A percentile compares a stretch with the other conserved stretches of the same genome.
These are phyloP conservation scores for Boehmeria nivea DNA, from an alignment of 306 rosid species.

Conservation along the genomic window DNA sequence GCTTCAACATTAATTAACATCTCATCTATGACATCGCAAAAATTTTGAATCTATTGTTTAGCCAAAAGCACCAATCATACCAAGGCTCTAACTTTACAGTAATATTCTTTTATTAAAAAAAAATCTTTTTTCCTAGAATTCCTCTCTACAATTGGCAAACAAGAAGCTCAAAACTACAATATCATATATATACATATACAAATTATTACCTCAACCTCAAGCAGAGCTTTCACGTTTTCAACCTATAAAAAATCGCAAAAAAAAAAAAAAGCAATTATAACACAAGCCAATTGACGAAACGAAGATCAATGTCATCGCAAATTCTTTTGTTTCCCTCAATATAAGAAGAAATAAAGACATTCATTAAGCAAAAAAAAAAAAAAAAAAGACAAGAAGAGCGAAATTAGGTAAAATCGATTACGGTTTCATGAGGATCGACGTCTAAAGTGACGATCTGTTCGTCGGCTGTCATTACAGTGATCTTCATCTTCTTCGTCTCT, in stretches of 20 bases:
- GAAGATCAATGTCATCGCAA: not conserved
- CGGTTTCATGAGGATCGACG: slow-evolving; percentile 92
- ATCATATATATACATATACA: not conserved
- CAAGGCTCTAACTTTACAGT: no score
- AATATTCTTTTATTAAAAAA: no score
- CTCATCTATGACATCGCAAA: no score
- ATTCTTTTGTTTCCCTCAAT: no score
- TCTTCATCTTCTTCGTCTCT: slow-evolving; percentile 43
- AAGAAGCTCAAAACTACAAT: no score
- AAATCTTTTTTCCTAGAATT: no score
- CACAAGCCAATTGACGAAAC: slow-evolving; percentile 9
- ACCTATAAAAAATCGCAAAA: slow-evolving; percentile 37
- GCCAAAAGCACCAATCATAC: no score
- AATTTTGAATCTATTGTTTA: not conserved
- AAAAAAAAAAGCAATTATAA: not conserved
- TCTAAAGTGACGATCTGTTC: slow-evolving; percentile 72
- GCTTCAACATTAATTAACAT: not conserved
- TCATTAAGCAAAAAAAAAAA: no score
- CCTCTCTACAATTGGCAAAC: no score
- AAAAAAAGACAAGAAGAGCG: no score
- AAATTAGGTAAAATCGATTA: slow-evolving; percentile 19
- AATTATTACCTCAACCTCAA: slow-evolving; percentile 78
- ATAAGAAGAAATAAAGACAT: no score
- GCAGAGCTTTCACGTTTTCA: slow-evolving; percentile 88
- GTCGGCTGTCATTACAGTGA: slow-evolving; percentile 88